A percentile compares a stretch with the other conserved stretches of the same genome.
These are phyloP conservation scores for Cercospora janseana DNA, from an alignment of 2,329 filamentous ascomycete species.

Conservation along the genomic window DNA sequence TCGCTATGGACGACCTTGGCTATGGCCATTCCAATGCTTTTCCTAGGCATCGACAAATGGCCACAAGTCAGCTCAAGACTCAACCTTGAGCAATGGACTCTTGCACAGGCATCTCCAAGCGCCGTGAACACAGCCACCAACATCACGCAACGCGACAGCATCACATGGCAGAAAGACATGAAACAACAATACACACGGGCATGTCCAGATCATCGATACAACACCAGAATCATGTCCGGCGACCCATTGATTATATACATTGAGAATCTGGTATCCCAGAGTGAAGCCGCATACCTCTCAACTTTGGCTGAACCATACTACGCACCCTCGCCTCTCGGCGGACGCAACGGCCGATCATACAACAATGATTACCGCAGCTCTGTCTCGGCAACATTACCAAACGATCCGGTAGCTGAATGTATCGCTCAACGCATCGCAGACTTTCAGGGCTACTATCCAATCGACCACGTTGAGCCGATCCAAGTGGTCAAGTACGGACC, in stretches of 20 bases:
- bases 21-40: too few species aligned
- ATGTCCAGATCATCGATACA: constrained; percentile 4
- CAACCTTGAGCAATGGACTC: too few species aligned
- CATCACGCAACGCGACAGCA: neutral
- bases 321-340: neutral
- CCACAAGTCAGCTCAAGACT: too few species aligned
- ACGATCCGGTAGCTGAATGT: neutral
- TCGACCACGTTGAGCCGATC: neutral
- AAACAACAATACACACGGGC: constrained; percentile 7
- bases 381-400: neutral
- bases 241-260: neutral
- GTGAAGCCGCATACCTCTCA: neutral
- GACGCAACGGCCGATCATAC: neutral
- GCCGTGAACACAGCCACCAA: neutral
- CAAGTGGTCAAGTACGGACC: neutral
- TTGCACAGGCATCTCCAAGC: neutral
- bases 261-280: neutral
- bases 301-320: neutral
- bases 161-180: neutral
- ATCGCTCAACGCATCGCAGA: neutral
- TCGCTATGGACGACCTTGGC: too few species aligned
- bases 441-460: neutral
- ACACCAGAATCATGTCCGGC: neutral
- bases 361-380: neutral
- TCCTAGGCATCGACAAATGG: too few species aligned